These are phyloP conservation scores for Termitomyces sp. DNA, from an alignment of 768 basidiomycete species.

Conservation along the genomic window DNA sequence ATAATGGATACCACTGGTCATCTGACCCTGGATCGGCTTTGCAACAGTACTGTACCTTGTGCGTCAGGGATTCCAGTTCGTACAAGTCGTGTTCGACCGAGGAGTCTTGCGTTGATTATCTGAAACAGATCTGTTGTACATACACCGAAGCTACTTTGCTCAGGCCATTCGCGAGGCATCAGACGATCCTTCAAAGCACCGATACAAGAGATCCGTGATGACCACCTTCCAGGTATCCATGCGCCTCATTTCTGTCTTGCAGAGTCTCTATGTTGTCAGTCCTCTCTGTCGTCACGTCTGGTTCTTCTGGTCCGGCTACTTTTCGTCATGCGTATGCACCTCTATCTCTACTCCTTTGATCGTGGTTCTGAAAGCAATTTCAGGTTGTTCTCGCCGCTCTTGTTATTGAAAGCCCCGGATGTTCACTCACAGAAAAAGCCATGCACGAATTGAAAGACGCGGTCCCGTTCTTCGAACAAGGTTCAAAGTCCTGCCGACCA, in stretches of 20 bases:
- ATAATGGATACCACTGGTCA: constrained; percentile 33
- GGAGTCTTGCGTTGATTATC: neutral
- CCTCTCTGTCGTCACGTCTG: constrained; percentile 31
- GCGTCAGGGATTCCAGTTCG: constrained; percentile 42
- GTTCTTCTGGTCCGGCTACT: constrained; percentile 49
- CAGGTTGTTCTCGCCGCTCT: constrained; percentile 43
- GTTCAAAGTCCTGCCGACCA: constrained; percentile 32
- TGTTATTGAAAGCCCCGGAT: constrained; percentile 40
- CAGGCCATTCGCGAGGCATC: constrained; percentile 38
- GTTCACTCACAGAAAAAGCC: constrained; percentile 33
- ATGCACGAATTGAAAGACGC: constrained; percentile 32
- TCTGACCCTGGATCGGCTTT: constrained; percentile 30
- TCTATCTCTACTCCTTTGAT: neutral
- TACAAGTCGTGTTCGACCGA: neutral
- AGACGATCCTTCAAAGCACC: constrained; percentile 37
- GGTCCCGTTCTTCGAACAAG: constrained; percentile 36
- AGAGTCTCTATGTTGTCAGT: constrained; percentile 30
- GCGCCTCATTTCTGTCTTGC: constrained; percentile 34
- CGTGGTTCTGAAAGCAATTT: neutral
- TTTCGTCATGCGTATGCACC: constrained; percentile 39
- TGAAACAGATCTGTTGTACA: constrained; percentile 33
- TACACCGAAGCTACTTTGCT: constrained; percentile 45
- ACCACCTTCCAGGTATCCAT: constrained; percentile 39
- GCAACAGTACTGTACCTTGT: constrained; percentile 39
- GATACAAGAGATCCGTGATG: constrained; percentile 40